A percentile compares a stretch with the other conserved stretches of the same genome.
Evolutionary conservation across 2,329 filamentous ascomycete genomes (phyloP).

Genomic region (Hymenoscyphus scutula): DNA sequence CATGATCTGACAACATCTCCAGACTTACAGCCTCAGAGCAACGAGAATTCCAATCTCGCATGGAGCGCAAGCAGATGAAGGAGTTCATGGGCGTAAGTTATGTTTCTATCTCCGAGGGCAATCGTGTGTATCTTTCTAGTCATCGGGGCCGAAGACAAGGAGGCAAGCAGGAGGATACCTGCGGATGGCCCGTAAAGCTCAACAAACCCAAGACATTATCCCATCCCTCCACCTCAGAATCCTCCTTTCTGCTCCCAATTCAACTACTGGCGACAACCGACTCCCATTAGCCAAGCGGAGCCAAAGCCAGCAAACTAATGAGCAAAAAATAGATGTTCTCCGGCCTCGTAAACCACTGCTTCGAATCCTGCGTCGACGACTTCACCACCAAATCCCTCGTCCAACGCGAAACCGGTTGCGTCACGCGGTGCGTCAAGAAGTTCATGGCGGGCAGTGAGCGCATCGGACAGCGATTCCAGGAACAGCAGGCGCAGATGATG

Average conservation of each 20-base stretch:
- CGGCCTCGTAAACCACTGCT: constrained; percentile 82
- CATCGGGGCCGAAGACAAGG: too few species aligned
- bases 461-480: constrained; percentile 84
- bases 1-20: constrained; percentile 19
- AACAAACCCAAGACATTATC: too few species aligned
- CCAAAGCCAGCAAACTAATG: constrained; percentile 21
- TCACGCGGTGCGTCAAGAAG: constrained; percentile 94
- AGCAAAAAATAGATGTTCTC: constrained; percentile 51
- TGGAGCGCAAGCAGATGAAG: constrained; percentile 98
- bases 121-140: neutral
- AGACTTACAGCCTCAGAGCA: constrained; percentile 61
- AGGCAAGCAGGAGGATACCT: too few species aligned
- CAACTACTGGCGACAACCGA: too few species aligned
- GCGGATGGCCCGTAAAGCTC: too few species aligned
- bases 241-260: too few species aligned
- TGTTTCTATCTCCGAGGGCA: neutral
- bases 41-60: constrained; percentile 87
- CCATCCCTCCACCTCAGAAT: too few species aligned
- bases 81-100: constrained; percentile 91
- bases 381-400: constrained; percentile 96
- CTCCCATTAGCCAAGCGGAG: too few species aligned
- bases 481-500: constrained; percentile 62
- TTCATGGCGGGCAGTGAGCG: constrained; percentile 89
- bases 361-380: constrained; percentile 95
- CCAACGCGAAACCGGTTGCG: constrained; percentile 83